phyloP scores from a whole-genome alignment of 108 stramenopile genomes.

The Cyclotella kingstonii region DNA sequence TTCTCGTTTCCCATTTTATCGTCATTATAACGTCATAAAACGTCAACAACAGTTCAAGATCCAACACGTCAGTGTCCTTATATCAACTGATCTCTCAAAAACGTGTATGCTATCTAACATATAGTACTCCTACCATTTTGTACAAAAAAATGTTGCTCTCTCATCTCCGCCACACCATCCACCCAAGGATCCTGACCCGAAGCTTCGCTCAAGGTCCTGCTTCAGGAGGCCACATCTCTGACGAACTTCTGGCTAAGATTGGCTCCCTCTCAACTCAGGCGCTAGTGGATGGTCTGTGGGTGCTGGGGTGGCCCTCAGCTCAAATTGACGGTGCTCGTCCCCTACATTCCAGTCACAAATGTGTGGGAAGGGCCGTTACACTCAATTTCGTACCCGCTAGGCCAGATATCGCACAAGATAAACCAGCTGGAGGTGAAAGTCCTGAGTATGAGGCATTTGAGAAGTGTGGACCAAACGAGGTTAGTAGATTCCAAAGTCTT shows the following conservation, averaged over 20 bases:
- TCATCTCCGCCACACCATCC: slow-evolving; percentile 3
- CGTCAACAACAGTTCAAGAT: too few species aligned
- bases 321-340: slow-evolving; percentile 84
- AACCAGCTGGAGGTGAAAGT: slow-evolving; percentile 78
- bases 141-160: slow-evolving; percentile 8
- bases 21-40: too few species aligned
- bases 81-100: too few species aligned
- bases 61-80: too few species aligned
- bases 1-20: too few species aligned
- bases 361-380: slow-evolving; percentile 85
- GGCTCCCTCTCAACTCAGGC: slow-evolving; percentile 83
- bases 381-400: slow-evolving; percentile 85
- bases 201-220: slow-evolving; percentile 77
- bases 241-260: slow-evolving; percentile 75
- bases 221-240: slow-evolving; percentile 64
- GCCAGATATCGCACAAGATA: slow-evolving; percentile 85
- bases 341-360: slow-evolving; percentile 67
- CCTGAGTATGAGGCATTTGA: slow-evolving; percentile 93
- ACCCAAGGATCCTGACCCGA: slow-evolving; percentile 7
- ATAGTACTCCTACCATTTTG: slow-evolving; percentile 3
- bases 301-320: slow-evolving; percentile 88
- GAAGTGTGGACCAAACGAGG: slow-evolving; percentile 88
- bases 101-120: too few species aligned
- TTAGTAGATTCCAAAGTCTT: too few species aligned
- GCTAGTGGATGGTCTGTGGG: slow-evolving; percentile 89